Conservation (phyloP, 306 rosid genomes). For the Lupinus albus region DNA sequence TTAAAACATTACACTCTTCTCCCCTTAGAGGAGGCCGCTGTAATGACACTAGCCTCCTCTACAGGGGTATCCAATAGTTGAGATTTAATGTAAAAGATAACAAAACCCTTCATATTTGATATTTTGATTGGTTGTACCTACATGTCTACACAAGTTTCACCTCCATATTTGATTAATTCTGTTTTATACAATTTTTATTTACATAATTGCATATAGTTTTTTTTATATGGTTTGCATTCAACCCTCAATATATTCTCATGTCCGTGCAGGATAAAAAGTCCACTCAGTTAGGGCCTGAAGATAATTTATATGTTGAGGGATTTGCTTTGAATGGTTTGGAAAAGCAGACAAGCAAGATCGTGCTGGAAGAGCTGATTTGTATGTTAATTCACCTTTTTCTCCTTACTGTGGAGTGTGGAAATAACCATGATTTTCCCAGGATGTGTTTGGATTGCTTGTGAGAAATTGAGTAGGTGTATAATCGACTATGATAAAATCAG, state of each 20-base stretch:
- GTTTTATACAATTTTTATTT: neutral
- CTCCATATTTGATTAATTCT: slow-evolving; percentile 21
- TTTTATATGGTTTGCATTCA: neutral
- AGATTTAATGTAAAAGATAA: no score
- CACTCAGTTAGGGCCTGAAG: slow-evolving; percentile 82
- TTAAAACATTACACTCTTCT: no score
- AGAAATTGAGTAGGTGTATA: no score
- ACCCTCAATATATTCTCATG: neutral
- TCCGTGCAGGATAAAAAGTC: slow-evolving; percentile 82
- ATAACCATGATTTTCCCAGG: neutral
- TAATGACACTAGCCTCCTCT: no score
- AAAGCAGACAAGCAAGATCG: slow-evolving; percentile 99
- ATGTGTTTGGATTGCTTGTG: neutral
- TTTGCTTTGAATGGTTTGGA: slow-evolving; percentile 85
- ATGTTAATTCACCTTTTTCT: slow-evolving; percentile 27
- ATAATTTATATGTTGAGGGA: slow-evolving; percentile 84
- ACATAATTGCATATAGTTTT: no score
- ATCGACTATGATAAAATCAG: no score
- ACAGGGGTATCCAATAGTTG: no score
- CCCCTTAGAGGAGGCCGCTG: no score
- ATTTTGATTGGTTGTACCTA: no score
- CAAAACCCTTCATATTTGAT: no score
- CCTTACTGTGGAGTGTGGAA: neutral
- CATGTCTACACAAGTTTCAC: no score
- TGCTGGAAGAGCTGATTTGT: slow-evolving; percentile 95